phyloP scores from a whole-genome alignment of 2,329 filamentous ascomycete genomes.

The Fusarium metavorans region DNA sequence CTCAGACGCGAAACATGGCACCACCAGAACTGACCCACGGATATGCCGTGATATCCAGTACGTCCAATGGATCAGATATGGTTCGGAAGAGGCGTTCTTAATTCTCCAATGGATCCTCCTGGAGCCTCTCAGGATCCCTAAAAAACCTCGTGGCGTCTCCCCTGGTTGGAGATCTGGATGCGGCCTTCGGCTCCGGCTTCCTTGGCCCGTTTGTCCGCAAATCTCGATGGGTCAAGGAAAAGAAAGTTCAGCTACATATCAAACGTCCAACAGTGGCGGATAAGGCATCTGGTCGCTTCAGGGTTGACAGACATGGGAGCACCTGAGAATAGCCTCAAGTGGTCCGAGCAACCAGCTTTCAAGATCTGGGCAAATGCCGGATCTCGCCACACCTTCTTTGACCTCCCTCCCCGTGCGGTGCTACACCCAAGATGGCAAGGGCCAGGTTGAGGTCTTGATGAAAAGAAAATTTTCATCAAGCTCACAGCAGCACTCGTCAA shows the following conservation, averaged over 20 bases:
- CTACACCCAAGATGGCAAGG: constrained; percentile 27
- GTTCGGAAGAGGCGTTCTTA: constrained; percentile 8
- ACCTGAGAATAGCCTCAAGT: constrained; percentile 15
- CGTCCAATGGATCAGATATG: background rate
- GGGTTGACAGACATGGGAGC: constrained; percentile 11
- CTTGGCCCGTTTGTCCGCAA: constrained; percentile 16
- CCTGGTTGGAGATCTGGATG: constrained; percentile 8
- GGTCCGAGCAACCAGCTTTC: constrained; percentile 8
- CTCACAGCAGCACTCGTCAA: constrained; percentile 11
- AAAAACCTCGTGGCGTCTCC: constrained; percentile 24
- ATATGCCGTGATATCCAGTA: constrained; percentile 2
- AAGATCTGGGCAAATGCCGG: constrained; percentile 34
- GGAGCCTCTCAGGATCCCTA: constrained; percentile 13
- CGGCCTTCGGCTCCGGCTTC: constrained; percentile 7
- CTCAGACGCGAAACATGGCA: constrained; percentile 2
- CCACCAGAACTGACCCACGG: background rate
- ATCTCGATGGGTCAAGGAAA: constrained; percentile 11
- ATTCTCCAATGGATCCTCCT: constrained; percentile 9
- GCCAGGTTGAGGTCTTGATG: constrained; percentile 8
- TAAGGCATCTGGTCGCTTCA: constrained; percentile 19
- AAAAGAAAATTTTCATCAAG: constrained; percentile 8
- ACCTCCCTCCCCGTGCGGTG: background rate
- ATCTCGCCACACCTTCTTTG: constrained; percentile 36
- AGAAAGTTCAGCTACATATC: constrained; percentile 11
- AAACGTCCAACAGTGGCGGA: constrained; percentile 19